A percentile compares a stretch with the other conserved stretches of the same genome.
Evolutionary conservation across 352 stramenopile genomes (phyloP).

Genomic region (Globisporangium megalacanthum): DNA sequence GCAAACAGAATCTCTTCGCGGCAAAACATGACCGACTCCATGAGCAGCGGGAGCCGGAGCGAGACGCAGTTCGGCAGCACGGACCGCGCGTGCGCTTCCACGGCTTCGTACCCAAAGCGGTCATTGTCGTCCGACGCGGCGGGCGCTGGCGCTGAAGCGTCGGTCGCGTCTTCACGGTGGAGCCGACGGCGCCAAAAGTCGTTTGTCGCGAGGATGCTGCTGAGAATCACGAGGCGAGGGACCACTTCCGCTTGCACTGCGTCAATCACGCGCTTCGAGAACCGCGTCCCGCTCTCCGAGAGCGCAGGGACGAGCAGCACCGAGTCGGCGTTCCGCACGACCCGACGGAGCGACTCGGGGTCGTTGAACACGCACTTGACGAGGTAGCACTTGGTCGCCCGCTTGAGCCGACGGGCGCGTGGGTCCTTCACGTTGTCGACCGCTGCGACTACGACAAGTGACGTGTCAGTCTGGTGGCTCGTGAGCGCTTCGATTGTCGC

Average conservation of each 20-base stretch:
- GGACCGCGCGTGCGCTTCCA: slow-evolving; percentile 58
- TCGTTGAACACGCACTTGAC: slow-evolving; percentile 51
- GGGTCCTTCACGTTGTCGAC: slow-evolving; percentile 50
- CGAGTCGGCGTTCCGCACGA: slow-evolving; percentile 61
- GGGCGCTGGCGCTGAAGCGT: neutral
- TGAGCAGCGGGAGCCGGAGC: slow-evolving; percentile 62
- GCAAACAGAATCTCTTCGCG: slow-evolving; percentile 71
- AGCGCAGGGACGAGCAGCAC: slow-evolving; percentile 62
- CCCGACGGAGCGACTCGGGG: slow-evolving; percentile 38
- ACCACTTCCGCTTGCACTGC: slow-evolving; percentile 39
- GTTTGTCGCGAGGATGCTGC: slow-evolving; percentile 49
- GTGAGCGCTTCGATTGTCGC: slow-evolving; percentile 47
- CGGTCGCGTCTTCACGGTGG: neutral
- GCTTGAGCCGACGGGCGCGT: slow-evolving; percentile 46
- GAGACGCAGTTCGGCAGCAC: slow-evolving; percentile 41
- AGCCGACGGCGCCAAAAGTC: slow-evolving; percentile 21
- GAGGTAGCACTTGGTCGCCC: slow-evolving; percentile 45
- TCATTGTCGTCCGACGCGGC: slow-evolving; percentile 13
- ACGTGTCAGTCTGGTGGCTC: slow-evolving; percentile 27
- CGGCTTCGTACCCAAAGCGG: slow-evolving; percentile 41
- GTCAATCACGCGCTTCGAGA: slow-evolving; percentile 68
- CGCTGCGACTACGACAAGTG: slow-evolving; percentile 46
- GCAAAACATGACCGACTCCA: slow-evolving; percentile 74
- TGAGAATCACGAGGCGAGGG: slow-evolving; percentile 52
- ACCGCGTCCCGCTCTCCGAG: slow-evolving; percentile 47